phyloP scores from a whole-genome alignment of 2,329 filamentous ascomycete species.

The Fusarium setosum region DNA sequence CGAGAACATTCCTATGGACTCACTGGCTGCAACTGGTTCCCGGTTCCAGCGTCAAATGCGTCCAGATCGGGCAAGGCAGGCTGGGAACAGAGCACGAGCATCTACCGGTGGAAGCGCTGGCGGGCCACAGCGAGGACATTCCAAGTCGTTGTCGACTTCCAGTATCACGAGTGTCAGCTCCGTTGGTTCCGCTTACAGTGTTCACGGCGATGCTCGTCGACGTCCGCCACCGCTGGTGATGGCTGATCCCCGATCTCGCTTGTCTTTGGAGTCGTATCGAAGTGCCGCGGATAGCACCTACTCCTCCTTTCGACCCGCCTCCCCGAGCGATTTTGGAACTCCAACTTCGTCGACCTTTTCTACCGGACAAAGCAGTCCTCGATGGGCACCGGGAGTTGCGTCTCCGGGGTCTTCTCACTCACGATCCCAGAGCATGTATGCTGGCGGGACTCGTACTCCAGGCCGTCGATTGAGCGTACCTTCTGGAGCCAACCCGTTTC shows the following conservation, averaged over 20 bases:
- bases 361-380: constrained; percentile 79
- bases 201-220: constrained; percentile 74
- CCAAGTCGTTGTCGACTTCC: constrained; percentile 86
- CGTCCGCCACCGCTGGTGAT: constrained; percentile 87
- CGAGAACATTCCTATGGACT: constrained; percentile 94
- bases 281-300: constrained; percentile 73
- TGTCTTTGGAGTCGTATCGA: constrained; percentile 76
- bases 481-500: constrained; percentile 79
- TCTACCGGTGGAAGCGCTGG: constrained; percentile 81
- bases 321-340: constrained; percentile 81
- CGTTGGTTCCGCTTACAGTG: constrained; percentile 71
- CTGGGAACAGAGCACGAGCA: constrained; percentile 78
- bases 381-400: constrained; percentile 73
- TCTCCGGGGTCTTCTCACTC: constrained; percentile 80
- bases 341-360: constrained; percentile 88
- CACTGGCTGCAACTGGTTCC: constrained; percentile 90
- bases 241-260: constrained; percentile 76
- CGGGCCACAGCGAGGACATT: constrained; percentile 80
- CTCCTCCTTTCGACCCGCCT: constrained; percentile 68
- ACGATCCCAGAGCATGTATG: constrained; percentile 78
- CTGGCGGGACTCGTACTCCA: constrained; percentile 70
- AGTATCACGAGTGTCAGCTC: constrained; percentile 84
- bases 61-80: constrained; percentile 83
- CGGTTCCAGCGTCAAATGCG: constrained; percentile 92
- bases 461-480: constrained; percentile 86